These are phyloP conservation scores for Dipteronia dyeriana DNA, from an alignment of 345 rosid genomes.

Conservation along the genomic window DNA sequence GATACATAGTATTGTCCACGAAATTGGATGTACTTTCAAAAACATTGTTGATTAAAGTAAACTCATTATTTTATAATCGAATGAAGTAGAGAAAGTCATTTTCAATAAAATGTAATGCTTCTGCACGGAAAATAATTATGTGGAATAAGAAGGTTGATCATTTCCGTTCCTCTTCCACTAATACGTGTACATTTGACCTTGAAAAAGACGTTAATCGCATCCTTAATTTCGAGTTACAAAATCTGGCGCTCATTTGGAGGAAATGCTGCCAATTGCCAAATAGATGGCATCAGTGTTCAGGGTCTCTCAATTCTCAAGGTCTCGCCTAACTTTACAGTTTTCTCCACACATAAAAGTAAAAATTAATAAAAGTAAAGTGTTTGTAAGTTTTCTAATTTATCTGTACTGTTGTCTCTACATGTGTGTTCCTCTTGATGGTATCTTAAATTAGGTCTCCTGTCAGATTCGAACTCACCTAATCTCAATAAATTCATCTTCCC, in stretches of 20 bases:
- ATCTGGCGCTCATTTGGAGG: too few relatives aligned
- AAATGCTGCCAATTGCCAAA: too few relatives aligned
- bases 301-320: not conserved
- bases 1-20: too few relatives aligned
- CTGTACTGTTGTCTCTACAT: not conserved
- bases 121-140: not conserved
- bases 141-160: not conserved
- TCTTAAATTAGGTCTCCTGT: conserved; percentile 28
- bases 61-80: too few relatives aligned
- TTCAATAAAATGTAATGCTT: not conserved
- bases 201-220: not conserved
- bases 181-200: conserved; percentile 4
- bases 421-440: not conserved
- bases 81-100: too few relatives aligned
- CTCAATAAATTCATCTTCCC: too few relatives aligned
- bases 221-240: too few relatives aligned
- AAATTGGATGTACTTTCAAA: too few relatives aligned
- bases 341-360: not conserved
- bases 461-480: conserved; percentile 27
- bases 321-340: not conserved
- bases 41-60: too few relatives aligned
- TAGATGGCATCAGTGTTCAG: too few relatives aligned
- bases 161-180: not conserved
- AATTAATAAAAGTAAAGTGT: conserved; percentile 9
- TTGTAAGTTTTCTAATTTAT: not conserved